Evolutionary conservation across 495 filamentous ascomycete genomes (phyloP), one percentile per base, ranked within the genome.

Genomic region (Friedmanniomyces endolithicus): DNA sequence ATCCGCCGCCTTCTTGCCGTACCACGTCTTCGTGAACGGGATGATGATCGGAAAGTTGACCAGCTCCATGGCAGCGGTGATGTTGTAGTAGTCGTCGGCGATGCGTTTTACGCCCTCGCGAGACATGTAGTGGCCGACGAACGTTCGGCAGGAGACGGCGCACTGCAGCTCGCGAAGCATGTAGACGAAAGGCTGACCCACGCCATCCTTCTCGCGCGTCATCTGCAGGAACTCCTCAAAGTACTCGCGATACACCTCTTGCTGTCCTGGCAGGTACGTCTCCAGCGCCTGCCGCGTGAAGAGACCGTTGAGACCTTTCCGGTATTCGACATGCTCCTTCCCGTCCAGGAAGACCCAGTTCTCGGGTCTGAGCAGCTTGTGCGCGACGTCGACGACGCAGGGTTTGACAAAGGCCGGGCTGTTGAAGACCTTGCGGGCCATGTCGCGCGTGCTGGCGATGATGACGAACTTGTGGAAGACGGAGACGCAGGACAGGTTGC

Each of bases 391-490:
- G 56, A 98, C 92, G 47, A 98, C 89, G 69, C 92, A 97, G 29
- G 92, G 92, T 74, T 95, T 95, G 61, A 95, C 92, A 63, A 83
- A 97, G 44, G 70, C 62, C 17, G 92, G 92, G 55, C 89, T 90
- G 72, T 97, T 97, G 81, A 98, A 90, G 62, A 97, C 83, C 68
- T 97, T 98, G 53, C 94, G 82, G 54, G 94, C 86, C 78, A 97
- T 86, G 70, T 98, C 92, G 64, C 94, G 86, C 44, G 85, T 88
- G 17, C 90, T 95, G 19, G 90, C 92, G 66, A 98, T 94, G 31
- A 98, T 88, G 60, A 98, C 92, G 69, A 98, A 98, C 90, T 98
- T 98, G 79, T 98, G 92, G 74, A 98, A 98, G 57, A 98, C 89
- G 12, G 88, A 95, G 55, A 98, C 90, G 71, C 92, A 98, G 73